These are phyloP conservation scores for Phylloporus scabripes DNA, from an alignment of 768 basidiomycete genomes.

Conservation along the genomic window DNA sequence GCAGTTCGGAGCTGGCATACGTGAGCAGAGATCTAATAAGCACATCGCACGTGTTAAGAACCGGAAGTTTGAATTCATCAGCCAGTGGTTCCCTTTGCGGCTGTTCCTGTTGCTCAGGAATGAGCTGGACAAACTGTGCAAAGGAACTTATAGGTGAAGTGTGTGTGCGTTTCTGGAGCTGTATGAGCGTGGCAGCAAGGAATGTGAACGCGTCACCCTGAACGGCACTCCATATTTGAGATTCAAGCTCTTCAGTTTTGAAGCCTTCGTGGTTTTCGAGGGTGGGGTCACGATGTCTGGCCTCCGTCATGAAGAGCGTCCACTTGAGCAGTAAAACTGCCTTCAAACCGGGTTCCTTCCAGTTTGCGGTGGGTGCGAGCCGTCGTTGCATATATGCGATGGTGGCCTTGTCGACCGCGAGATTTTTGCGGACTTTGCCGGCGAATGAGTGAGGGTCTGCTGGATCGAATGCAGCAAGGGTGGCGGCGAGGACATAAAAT, in stretches of 20 bases:
- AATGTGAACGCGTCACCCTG: constrained; percentile 79
- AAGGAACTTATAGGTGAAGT: constrained; percentile 32
- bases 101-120: constrained; percentile 34
- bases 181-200: constrained; percentile 54
- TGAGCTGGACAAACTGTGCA: constrained; percentile 36
- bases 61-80: constrained; percentile 43
- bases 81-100: constrained; percentile 35
- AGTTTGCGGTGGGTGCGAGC: constrained; percentile 46
- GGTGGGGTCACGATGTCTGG: constrained; percentile 59
- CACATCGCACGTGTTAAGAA: constrained; percentile 63
- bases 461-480: constrained; percentile 63
- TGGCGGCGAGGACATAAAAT: constrained; percentile 60
- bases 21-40: constrained; percentile 68
- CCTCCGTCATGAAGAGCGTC: constrained; percentile 79
- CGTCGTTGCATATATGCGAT: constrained; percentile 58
- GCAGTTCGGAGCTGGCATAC: constrained; percentile 73
- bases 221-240: constrained; percentile 76
- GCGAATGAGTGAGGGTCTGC: constrained; percentile 48
- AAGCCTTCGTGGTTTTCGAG: constrained; percentile 62
- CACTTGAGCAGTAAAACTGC: constrained; percentile 77
- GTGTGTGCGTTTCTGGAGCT: constrained; percentile 40
- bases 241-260: constrained; percentile 75
- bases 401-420: constrained; percentile 43
- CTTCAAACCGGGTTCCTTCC: constrained; percentile 69
- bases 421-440: constrained; percentile 41